phyloP scores from a whole-genome alignment of 441 rosid species.

The Theobroma grandiflorum region DNA sequence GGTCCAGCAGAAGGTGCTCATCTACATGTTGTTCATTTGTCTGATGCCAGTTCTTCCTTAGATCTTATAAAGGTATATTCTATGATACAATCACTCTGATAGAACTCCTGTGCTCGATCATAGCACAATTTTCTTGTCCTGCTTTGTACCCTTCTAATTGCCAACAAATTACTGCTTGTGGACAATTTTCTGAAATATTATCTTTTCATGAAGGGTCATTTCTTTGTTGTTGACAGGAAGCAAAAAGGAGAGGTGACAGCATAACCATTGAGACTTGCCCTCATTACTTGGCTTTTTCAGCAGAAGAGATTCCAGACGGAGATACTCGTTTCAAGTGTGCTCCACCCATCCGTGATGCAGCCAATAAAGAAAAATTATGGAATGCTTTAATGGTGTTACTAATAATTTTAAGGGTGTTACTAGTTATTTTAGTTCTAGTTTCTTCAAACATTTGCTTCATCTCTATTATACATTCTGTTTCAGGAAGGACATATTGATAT shows the following conservation, averaged over 20 bases:
- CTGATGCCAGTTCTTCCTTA: constrained; percentile 85
- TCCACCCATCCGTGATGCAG: constrained; percentile 85
- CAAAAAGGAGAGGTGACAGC: constrained; percentile 81
- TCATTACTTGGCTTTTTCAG: constrained; percentile 90
- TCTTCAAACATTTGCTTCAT: constrained; percentile 9
- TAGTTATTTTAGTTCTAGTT: neutral
- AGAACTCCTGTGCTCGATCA: neutral
- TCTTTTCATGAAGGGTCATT: neutral
- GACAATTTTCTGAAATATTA: neutral
- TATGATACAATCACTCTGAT: neutral
- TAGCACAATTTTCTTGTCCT: neutral
- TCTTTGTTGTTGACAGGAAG: constrained; percentile 56
- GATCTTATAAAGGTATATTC: constrained; percentile 74
- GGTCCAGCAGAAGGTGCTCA: constrained; percentile 94
- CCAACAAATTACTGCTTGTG: neutral
- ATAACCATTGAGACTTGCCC: constrained; percentile 95
- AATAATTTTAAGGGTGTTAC: constrained; percentile 18
- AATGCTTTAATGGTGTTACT: constrained; percentile 78
- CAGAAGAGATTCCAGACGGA: constrained; percentile 90
- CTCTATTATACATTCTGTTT: constrained; percentile 33
- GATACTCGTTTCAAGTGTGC: constrained; percentile 98
- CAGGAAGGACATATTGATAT: constrained; percentile 92
- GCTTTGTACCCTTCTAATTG: neutral
- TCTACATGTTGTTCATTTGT: constrained; percentile 91
- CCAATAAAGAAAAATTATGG: constrained; percentile 87